A percentile compares a stretch with the other conserved stretches of the same genome.
phyloP scores from a whole-genome alignment of 2,329 filamentous ascomycete genomes.

The Diplodia corticola region DNA sequence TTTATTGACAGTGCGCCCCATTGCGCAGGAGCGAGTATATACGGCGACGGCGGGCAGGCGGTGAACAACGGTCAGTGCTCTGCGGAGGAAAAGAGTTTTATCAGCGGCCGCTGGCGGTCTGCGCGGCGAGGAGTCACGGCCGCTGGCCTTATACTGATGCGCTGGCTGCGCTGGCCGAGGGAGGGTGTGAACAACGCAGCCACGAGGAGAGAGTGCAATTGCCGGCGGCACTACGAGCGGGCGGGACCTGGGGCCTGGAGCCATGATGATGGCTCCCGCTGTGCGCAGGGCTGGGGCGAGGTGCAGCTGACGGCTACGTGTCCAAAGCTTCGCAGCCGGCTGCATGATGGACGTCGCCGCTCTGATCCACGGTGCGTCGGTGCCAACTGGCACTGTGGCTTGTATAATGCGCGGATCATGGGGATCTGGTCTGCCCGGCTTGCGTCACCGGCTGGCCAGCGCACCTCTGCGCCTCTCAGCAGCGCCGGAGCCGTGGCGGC shows the following conservation, averaged over 20 bases:
- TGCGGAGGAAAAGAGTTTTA: slow-evolving; percentile 31
- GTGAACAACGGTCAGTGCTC: slow-evolving; percentile 42
- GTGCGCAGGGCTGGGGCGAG: not conserved
- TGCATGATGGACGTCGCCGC: slow-evolving; percentile 13
- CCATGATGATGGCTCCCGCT: not conserved
- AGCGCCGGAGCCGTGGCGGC: not conserved
- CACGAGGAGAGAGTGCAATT: slow-evolving; percentile 26
- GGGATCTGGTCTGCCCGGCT: not conserved
- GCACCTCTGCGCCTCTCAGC: not conserved
- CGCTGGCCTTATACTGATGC: slow-evolving; percentile 6
- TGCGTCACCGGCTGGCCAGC: slow-evolving; percentile 16
- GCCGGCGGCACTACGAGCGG: slow-evolving; percentile 26
- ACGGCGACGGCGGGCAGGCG: slow-evolving; percentile 40
- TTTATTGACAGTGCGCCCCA: slow-evolving; percentile 37
- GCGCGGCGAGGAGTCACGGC: slow-evolving; percentile 25
- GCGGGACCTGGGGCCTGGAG: slow-evolving; percentile 12
- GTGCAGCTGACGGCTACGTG: slow-evolving; percentile 25
- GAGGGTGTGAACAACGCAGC: slow-evolving; percentile 1
- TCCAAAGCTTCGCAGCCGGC: slow-evolving; percentile 21
- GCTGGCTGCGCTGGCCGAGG: slow-evolving; percentile 20
- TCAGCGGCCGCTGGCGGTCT: slow-evolving; percentile 29
- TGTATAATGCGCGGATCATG: slow-evolving; percentile 25
- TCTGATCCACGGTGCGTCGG: slow-evolving; percentile 26
- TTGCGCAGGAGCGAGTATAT: slow-evolving; percentile 33
- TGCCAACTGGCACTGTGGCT: slow-evolving; percentile 40